Percentiles rank a stretch among this genome's conserved stretches.
Conservation (phyloP, 768 basidiomycete genomes). For the Flagelloscypha sp. region DNA sequence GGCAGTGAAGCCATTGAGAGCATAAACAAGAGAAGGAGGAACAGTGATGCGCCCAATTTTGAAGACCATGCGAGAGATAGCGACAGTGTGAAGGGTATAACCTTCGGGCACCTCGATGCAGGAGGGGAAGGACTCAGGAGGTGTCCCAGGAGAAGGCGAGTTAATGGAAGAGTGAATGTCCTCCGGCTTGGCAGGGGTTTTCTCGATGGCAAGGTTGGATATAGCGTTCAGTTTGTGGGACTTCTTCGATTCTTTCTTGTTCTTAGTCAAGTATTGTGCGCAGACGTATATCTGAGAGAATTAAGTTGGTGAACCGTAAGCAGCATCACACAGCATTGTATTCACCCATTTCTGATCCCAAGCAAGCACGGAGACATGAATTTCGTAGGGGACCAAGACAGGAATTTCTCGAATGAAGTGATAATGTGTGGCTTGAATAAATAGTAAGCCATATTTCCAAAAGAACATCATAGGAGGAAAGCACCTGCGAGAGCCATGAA, state of each 20-base stretch:
- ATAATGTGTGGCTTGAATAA: slow-evolving; percentile 49
- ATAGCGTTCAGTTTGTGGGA: not conserved
- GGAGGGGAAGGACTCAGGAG: no score
- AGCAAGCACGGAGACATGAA: slow-evolving; percentile 43
- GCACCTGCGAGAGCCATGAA: slow-evolving; percentile 35
- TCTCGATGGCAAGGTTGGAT: slow-evolving; percentile 1
- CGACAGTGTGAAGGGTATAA: slow-evolving; percentile 34
- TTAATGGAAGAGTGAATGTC: no score
- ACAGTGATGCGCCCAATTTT: slow-evolving; percentile 41
- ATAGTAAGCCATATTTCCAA: no score
- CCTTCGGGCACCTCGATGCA: slow-evolving; percentile 26
- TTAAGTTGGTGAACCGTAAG: not conserved
- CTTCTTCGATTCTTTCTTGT: not conserved
- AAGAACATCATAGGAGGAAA: not conserved
- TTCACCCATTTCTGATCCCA: slow-evolving; percentile 82
- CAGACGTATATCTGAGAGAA: slow-evolving; percentile 1
- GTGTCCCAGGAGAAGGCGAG: no score
- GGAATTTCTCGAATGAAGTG: slow-evolving; percentile 67
- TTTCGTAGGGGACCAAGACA: slow-evolving; percentile 52
- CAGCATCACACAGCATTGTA: not conserved
- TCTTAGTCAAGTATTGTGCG: slow-evolving; percentile 3
- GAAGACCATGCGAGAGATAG: slow-evolving; percentile 36
- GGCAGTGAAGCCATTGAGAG: slow-evolving; percentile 28
- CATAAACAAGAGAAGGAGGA: slow-evolving; percentile 35
- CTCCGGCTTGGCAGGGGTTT: slow-evolving; percentile 2